phyloP scores from a whole-genome alignment of 345 rosid genomes.

The Hevea brasiliensis region DNA sequence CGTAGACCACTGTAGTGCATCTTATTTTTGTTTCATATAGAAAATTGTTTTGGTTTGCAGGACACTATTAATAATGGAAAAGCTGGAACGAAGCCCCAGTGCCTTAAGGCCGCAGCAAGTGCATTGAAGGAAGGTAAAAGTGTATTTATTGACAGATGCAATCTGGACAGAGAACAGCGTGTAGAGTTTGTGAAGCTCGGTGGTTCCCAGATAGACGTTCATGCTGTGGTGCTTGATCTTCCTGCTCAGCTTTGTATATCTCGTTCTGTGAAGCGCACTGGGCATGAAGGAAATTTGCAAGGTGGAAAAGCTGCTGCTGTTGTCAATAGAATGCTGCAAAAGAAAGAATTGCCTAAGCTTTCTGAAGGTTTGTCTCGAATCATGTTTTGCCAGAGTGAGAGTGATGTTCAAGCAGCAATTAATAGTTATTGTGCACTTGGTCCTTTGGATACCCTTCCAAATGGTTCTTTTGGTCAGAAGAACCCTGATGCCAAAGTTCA shows the following conservation, averaged over 20 bases:
- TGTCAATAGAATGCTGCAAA: constrained; percentile 85
- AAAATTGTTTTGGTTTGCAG: constrained; percentile 30
- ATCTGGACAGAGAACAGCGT: constrained; percentile 77
- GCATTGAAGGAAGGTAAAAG: constrained; percentile 73
- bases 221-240: constrained; percentile 77
- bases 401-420: constrained; percentile 60
- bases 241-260: constrained; percentile 86
- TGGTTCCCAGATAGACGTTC: constrained; percentile 53
- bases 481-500: constrained; percentile 59
- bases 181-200: constrained; percentile 75
- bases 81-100: constrained; percentile 74
- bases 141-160: constrained; percentile 84
- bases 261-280: constrained; percentile 69
- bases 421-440: constrained; percentile 48
- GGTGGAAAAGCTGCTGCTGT: constrained; percentile 97
- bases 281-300: constrained; percentile 89
- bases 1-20: neutral
- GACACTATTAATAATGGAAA: constrained; percentile 83
- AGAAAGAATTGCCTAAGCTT: constrained; percentile 72
- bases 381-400: constrained; percentile 64
- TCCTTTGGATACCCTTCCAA: constrained; percentile 54
- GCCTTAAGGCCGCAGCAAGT: constrained; percentile 50
- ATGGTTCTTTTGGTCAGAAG: constrained; percentile 73
- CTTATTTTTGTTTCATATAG: neutral
- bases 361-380: constrained; percentile 75